Evolutionary conservation across 345 rosid genomes (phyloP).

Genomic region (Pugionium dolabratum): DNA sequence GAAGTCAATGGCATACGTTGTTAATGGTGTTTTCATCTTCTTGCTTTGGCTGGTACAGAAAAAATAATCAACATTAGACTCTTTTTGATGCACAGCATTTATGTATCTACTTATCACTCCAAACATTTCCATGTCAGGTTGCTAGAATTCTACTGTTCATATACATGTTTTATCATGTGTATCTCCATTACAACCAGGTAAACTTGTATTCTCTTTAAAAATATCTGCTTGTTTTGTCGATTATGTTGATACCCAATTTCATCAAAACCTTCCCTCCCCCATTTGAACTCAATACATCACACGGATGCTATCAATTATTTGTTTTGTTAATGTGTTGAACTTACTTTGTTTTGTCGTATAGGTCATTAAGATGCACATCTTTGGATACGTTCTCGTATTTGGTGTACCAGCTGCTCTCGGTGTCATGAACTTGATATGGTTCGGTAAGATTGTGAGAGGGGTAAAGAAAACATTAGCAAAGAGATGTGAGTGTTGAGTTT

Average conservation of each 20-base stretch:
- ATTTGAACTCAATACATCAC: too few species aligned
- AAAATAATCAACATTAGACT: neutral
- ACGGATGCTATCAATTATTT: neutral
- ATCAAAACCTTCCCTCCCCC: too few species aligned
- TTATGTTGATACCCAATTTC: too few species aligned
- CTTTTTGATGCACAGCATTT: neutral
- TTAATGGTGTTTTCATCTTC: conserved; percentile 81
- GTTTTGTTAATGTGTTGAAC: conserved; percentile 15
- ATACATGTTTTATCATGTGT: conserved; percentile 81
- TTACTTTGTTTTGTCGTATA: conserved; percentile 28
- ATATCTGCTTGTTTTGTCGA: too few species aligned
- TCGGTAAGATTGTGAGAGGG: conserved; percentile 76
- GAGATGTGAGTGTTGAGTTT: conserved; percentile 48
- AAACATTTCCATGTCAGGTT: conserved; percentile 52
- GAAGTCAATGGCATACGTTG: conserved; percentile 65
- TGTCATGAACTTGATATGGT: conserved; percentile 86
- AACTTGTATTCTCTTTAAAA: neutral
- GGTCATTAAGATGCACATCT: conserved; percentile 66
- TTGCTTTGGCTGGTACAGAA: conserved; percentile 74
- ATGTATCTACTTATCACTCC: neutral
- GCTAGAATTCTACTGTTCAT: conserved; percentile 77
- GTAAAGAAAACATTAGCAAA: conserved; percentile 76
- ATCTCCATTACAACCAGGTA: conserved; percentile 83
- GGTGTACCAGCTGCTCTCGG: conserved; percentile 68
- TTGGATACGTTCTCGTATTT: conserved; percentile 57